phyloP scores from a whole-genome alignment of 2,329 filamentous ascomycete genomes.

The Calonectria hongkongensis region DNA sequence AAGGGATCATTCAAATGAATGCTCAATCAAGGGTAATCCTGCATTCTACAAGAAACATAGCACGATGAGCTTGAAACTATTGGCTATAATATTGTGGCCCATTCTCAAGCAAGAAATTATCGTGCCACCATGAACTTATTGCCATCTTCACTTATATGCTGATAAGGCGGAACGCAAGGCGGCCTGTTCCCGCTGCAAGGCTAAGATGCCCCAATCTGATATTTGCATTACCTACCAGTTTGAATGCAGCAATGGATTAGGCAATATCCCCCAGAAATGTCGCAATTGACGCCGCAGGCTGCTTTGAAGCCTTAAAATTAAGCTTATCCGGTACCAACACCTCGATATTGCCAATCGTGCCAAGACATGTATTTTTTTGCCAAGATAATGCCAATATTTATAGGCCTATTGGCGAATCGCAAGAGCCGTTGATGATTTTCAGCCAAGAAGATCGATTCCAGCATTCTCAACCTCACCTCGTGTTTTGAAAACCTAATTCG shows the following conservation, averaged over 20 bases:
- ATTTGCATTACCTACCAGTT: background rate
- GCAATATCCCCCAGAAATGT: slow-evolving; percentile 11
- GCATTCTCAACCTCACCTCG: slow-evolving; percentile 3
- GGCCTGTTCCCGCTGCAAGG: background rate
- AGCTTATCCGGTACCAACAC: background rate
- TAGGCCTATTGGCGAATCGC: background rate
- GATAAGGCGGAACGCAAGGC: too few species aligned
- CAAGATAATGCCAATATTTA: slow-evolving; percentile 9
- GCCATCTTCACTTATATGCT: too few species aligned
- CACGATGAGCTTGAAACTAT: too few species aligned
- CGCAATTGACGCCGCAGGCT: slow-evolving; percentile 9
- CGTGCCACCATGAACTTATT: too few species aligned
- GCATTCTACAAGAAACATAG: too few species aligned
- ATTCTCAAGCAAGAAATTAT: too few species aligned
- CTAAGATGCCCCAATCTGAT: background rate
- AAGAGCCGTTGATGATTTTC: background rate
- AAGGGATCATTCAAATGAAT: too few species aligned
- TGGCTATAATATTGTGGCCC: too few species aligned
- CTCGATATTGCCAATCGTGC: background rate
- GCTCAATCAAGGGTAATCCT: too few species aligned
- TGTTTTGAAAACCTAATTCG: background rate
- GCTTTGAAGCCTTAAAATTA: slow-evolving; percentile 12
- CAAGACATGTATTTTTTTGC: slow-evolving; percentile 9
- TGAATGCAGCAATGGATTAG: background rate
- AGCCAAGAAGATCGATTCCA: slow-evolving; percentile 2